A percentile compares a stretch with the other conserved stretches of the same genome.
These are phyloP conservation scores for Apodospora peruviana DNA, from an alignment of 495 filamentous ascomycete species.

Conservation along the genomic window DNA sequence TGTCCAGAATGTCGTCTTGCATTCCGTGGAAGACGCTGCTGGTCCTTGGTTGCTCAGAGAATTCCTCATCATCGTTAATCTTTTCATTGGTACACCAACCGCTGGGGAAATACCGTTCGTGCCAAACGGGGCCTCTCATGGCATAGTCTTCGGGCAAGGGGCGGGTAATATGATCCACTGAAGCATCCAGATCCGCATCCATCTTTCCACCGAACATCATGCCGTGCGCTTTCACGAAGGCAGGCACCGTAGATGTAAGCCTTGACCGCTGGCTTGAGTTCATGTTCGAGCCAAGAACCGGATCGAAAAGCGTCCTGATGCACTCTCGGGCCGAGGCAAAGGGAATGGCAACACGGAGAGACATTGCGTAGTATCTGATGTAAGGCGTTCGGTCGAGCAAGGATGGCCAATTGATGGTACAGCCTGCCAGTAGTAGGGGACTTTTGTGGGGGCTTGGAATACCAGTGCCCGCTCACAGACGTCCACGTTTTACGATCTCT, in stretches of 20 bases:
- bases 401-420: slow-evolving; percentile 80
- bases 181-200: slow-evolving; percentile 39
- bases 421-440: slow-evolving; percentile 65
- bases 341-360: slow-evolving; percentile 44
- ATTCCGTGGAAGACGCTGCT: no score
- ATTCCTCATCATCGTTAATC: slow-evolving; percentile 72
- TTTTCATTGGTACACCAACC: slow-evolving; percentile 64
- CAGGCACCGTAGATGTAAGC: slow-evolving; percentile 28
- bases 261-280: slow-evolving; percentile 13
- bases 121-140: slow-evolving; percentile 71
- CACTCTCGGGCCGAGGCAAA: slow-evolving; percentile 62
- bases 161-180: slow-evolving; percentile 47
- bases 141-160: slow-evolving; percentile 82
- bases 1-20: no score
- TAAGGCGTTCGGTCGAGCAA: slow-evolving; percentile 66
- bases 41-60: no score
- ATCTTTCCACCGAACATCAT: slow-evolving; percentile 54
- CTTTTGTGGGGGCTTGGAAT: slow-evolving; percentile 67
- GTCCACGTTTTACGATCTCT: slow-evolving; percentile 75
- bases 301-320: slow-evolving; percentile 64
- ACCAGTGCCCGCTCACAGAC: slow-evolving; percentile 72
- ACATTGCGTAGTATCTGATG: slow-evolving; percentile 64
- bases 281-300: slow-evolving; percentile 45
- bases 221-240: slow-evolving; percentile 61
- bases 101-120: slow-evolving; percentile 59